Evolutionary conservation across 495 filamentous ascomycete genomes (phyloP), one percentile per base, ranked within the genome.

Genomic region (Penicillium manginii): DNA sequence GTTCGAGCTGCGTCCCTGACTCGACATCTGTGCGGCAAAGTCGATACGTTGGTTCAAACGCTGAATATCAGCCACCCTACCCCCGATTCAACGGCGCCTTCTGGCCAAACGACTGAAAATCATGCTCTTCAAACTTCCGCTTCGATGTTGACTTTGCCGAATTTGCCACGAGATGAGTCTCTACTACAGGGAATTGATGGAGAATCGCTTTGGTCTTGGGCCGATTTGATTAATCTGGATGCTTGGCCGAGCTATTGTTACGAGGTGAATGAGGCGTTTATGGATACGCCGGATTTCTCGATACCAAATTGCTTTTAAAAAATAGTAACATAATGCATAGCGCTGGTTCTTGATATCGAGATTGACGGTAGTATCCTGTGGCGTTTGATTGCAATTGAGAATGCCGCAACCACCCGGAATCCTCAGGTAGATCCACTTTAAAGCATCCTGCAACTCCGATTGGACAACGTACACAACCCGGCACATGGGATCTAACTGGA

Each of bases 241-340:
- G 39, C 56, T 12, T 58, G 56, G 56, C 49, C 56, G 11, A 58
- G 39, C 43, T 58, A 58, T 19, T 58, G 49, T 15, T 40, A 58
- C 26, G 56, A 58, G 21, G 56, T 58, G 1, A 53, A 37, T 14
- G 56, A 53, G 22, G 56, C 56, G n/a, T 58, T 58, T 19, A 50
- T 51, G 49, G 50, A 58, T 31, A 46, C 56, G 10, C 10, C 33
- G 21, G 37, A 57, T n/a, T 40, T 56, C 19, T 49, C 39, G 8
- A 46, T 19, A 7, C 17, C n/a, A 21, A n/a, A n/a, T 37, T 37
- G 11, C 11, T 37, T 37, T 4, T 37, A 2, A n/a, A 14, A 14
- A 37, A 37, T 37, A 37, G 35, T 37, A n/a, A 37, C 35, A 37
- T 4, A 6, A 37, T 37, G 2, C 12, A 37, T 14, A 29, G 9